Evolutionary conservation across 768 basidiomycete species (phyloP).

Genomic region (Lepiota brunneoincarnata): DNA sequence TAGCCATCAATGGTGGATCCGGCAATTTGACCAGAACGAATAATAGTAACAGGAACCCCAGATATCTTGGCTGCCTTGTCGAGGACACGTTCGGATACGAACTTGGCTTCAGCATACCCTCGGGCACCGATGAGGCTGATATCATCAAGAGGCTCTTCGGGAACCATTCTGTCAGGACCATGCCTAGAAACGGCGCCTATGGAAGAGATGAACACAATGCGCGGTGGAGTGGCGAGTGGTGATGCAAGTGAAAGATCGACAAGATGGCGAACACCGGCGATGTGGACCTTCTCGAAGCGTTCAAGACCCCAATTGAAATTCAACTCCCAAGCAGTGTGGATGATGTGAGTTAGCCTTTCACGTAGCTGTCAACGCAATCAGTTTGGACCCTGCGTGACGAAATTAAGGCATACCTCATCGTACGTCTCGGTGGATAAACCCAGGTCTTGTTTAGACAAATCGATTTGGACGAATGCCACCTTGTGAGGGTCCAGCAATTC

Average conservation of each 20-base stretch:
- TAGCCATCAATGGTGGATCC: conserved; percentile 11
- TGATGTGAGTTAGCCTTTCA: conserved; percentile 8
- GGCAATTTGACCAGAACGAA: conserved; percentile 12
- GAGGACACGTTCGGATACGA: conserved; percentile 10
- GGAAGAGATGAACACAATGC: conserved; percentile 12
- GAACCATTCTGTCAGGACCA: background rate
- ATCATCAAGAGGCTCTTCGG: conserved; percentile 11
- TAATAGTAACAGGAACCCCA: conserved; percentile 9
- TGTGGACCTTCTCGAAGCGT: conserved; percentile 10
- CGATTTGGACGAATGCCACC: conserved; percentile 1
- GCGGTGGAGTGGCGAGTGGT: background rate
- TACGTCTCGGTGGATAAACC: background rate
- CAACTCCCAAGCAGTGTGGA: conserved; percentile 14
- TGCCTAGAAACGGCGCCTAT: conserved; percentile 8
- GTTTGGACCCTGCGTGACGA: background rate
- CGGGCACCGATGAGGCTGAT: background rate
- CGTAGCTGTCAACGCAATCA: background rate
- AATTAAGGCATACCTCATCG: conserved; percentile 1
- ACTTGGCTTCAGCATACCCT: conserved; percentile 12
- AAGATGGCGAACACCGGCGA: conserved; percentile 10
- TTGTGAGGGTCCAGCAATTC: background rate
- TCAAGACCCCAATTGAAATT: conserved; percentile 15
- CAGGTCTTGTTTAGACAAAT: conserved; percentile 3
- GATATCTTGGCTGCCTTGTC: background rate
- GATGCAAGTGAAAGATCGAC: conserved; percentile 10